Evolutionary conservation across 768 basidiomycete species (phyloP), one percentile per base, ranked within the genome.

Genomic region (Naganishia onofrii): DNA sequence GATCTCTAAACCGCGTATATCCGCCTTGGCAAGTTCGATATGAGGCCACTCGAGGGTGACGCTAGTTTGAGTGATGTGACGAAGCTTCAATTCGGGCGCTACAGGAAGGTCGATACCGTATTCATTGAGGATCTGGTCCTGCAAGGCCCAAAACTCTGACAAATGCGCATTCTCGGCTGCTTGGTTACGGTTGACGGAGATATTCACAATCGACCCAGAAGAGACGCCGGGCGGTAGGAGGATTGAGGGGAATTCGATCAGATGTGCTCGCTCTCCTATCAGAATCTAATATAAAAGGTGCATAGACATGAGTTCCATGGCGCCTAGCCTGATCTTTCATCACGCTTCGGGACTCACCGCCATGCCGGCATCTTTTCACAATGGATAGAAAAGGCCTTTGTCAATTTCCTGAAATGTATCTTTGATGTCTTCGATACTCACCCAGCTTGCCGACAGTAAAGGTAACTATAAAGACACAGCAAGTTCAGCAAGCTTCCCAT

Each of bases 231-330:
- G 91, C 0, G 96, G 96, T 8, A 98, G 84, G 0, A 98, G 86
- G 46, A 99, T 85, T 0, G 96, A 98, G 0, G 96, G 96, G 80
- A 98, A 99, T 81, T 99, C 95, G 75, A 99, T 95, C 42, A 98
- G 85, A 77, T 98, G 95, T 21, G 94, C 94, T 52, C 92, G 87
- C 80, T 92, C 92, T 19, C 95, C 93, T 17, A 97, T 85, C 1
- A 95, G 86, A 73, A 96, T 94, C 92, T 93, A 79, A 15, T 17
- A 26, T 19, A 34, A 21, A 9, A 28, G 51, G 55, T 67, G 26
- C n/a, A 52, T 13, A 21, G 31, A 51, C 19, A 26, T 51, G 21
- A 66, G 29, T 48, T 19, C 23, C 42, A 66, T 53, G 19, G 32
- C 73, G 3, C 75, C 72, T 46, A 68, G 66, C 19, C 51, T 38